These are phyloP conservation scores for Eimeria sp. DNA, from an alignment of 169 alveolate species.

Conservation along the genomic window DNA sequence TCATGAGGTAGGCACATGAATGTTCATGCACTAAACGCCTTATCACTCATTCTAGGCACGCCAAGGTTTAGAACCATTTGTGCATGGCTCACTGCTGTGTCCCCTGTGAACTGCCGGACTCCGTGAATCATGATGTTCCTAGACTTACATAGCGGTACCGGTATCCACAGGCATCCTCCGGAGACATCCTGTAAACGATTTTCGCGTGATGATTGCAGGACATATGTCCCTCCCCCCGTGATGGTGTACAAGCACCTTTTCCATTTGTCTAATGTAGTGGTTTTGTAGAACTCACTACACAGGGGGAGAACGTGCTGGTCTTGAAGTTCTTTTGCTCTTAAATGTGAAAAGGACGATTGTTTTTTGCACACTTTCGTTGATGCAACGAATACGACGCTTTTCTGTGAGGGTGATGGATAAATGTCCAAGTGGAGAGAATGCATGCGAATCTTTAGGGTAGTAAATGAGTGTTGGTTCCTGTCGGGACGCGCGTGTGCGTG, in stretches of 20 bases:
- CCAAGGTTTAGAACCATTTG: neutral
- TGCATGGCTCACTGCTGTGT: neutral
- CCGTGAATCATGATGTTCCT: neutral
- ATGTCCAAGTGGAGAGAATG: neutral
- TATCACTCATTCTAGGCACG: too few species aligned
- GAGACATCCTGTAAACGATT: too few species aligned
- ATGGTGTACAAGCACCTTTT: too few species aligned
- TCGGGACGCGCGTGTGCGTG: neutral
- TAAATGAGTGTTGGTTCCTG: neutral
- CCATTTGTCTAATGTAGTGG: neutral
- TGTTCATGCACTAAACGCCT: too few species aligned
- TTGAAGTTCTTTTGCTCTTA: neutral
- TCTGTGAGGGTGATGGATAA: too few species aligned
- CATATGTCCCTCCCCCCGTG: too few species aligned
- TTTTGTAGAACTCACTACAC: neutral
- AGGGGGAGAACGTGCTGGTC: neutral
- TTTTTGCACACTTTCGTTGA: neutral
- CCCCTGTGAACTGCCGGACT: neutral
- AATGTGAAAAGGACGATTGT: neutral
- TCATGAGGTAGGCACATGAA: neutral
- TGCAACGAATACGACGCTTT: neutral
- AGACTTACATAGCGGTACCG: neutral
- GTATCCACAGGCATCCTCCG: too few species aligned
- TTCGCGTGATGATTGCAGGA: too few species aligned
- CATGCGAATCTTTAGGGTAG: neutral